Percentiles rank a stretch among this genome's conserved stretches.
Evolutionary conservation across 345 rosid genomes (phyloP).

Genomic region (Hibiscus mutabilis): DNA sequence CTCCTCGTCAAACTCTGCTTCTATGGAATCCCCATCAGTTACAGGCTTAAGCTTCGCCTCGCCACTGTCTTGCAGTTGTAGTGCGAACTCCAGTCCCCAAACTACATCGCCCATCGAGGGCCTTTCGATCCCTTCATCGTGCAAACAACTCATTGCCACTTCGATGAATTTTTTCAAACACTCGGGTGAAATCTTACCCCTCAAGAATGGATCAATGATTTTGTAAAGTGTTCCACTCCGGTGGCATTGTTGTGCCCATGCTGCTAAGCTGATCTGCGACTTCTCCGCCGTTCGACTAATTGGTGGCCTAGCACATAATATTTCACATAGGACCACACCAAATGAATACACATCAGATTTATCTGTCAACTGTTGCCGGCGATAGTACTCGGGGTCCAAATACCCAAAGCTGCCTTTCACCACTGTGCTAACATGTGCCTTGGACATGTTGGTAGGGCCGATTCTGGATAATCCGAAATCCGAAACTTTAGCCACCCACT

Average conservation of each 20-base stretch:
- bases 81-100: slow-evolving; percentile 19
- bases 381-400: slow-evolving; percentile 24
- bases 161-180: slow-evolving; percentile 15
- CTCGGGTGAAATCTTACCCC: slow-evolving; percentile 5
- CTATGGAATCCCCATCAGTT: neutral
- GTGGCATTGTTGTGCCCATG: slow-evolving; percentile 15
- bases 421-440: slow-evolving; percentile 21
- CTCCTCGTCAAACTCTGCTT: neutral
- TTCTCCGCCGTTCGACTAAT: neutral
- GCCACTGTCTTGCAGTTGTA: slow-evolving; percentile 15
- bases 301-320: slow-evolving; percentile 18
- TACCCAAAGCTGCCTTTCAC: slow-evolving; percentile 30
- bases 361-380: slow-evolving; percentile 20
- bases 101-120: slow-evolving; percentile 28
- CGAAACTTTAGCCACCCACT: slow-evolving; percentile 18
- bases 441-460: slow-evolving; percentile 14
- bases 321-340: slow-evolving; percentile 29
- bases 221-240: slow-evolving; percentile 9
- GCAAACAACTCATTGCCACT: slow-evolving; percentile 19
- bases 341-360: slow-evolving; percentile 31
- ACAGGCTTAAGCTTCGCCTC: neutral
- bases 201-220: slow-evolving; percentile 21
- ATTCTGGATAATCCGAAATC: slow-evolving; percentile 25
- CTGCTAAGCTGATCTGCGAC: slow-evolving; percentile 14
- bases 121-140: slow-evolving; percentile 12